Evolutionary conservation across 2,329 filamentous ascomycete genomes (phyloP), one percentile per base, ranked within the genome.

Genomic region (Aspergillus hortae): DNA sequence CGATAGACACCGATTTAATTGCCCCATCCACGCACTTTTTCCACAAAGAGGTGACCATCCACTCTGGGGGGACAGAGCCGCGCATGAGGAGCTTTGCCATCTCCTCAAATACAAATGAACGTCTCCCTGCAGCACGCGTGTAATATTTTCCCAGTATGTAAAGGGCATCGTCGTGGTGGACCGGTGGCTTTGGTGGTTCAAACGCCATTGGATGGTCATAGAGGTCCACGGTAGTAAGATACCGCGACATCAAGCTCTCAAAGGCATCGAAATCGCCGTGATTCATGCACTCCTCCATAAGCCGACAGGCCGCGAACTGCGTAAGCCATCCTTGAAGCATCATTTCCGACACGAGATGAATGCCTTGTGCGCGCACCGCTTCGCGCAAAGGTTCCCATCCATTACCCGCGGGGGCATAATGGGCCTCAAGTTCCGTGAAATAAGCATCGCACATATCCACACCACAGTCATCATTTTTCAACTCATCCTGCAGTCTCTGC

Each of bases 321-420:
- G 67, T 67, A 23, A 75, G 53, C 69, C 69, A 73, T 51, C 56
- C 56, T 15, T 67, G 67, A 48, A 57, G 60, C 46, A 74, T 66
- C 61, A 72, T 67, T 35, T 63, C 61, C 41, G 67, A 68, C 15
- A 75, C 61, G 46, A 74, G 50, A 52, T 65, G 59, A 38, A 74
- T 68, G 10, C 72, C 72, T 54, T 73, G 71, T 2, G 70, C 63
- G 19, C 72, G 70, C 27, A 72, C 70, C 48, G 71, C 69, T 54
- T 72, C 67, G 21, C 70, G 71, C 14, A 75, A 61, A 38, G 72
- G 72, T 46, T 59, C 65, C 72, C 72, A 75, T 17, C 71, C 71
- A 52, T 55, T 54, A 21, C 64, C 63, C 42, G 58, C 53, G 11
- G 66, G 64, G 2, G 70, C 66, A 59, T 74, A 75, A 45, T 66